Evolutionary conservation across 345 rosid species (phyloP).

Genomic region (Eutrema japonicum): DNA sequence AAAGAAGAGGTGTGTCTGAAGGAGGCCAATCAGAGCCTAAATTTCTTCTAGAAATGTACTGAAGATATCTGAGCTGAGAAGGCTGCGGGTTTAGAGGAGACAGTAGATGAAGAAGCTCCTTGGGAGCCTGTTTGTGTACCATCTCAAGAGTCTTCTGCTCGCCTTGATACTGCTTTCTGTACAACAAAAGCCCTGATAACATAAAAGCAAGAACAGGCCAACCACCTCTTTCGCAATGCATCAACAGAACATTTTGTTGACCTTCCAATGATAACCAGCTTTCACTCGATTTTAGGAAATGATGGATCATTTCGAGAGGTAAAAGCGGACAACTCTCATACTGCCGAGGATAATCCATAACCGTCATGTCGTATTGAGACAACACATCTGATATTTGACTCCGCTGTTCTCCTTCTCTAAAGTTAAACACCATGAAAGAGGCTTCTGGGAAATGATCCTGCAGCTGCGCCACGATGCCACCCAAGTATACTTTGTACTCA

Average conservation of each 20-base stretch:
- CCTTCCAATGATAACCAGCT: conserved; percentile 95
- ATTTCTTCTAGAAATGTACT: conserved; percentile 92
- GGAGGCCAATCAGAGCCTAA: conserved; percentile 96
- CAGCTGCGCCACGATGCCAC: conserved; percentile 91
- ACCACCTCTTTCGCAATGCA: conserved; percentile 97
- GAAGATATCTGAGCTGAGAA: conserved; percentile 95
- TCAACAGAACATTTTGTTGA: conserved; percentile 88
- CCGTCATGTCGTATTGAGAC: conserved; percentile 94
- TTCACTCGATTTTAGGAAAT: conserved; percentile 88
- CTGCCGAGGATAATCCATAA: conserved; percentile 97
- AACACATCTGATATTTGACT: conserved; percentile 84
- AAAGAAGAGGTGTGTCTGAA: conserved; percentile 78
- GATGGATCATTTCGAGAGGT: conserved; percentile 94
- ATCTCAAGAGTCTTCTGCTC: conserved; percentile 98
- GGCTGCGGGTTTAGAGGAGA: conserved; percentile 89
- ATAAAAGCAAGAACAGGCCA: conserved; percentile 99
- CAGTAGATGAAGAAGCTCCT: conserved; percentile 80
- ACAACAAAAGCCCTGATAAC: conserved; percentile 90
- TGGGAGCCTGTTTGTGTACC: conserved; percentile 99
- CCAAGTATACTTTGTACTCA: conserved; percentile 91
- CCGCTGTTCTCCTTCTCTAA: conserved; percentile 91
- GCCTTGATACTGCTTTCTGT: conserved; percentile 82
- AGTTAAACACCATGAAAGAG: conserved; percentile 97
- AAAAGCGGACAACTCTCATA: conserved; percentile 85
- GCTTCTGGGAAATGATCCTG: conserved; percentile 96